Base-by-base conservation (phyloP, 2,329 filamentous ascomycete species). In the Cadophora sp. region DNA sequence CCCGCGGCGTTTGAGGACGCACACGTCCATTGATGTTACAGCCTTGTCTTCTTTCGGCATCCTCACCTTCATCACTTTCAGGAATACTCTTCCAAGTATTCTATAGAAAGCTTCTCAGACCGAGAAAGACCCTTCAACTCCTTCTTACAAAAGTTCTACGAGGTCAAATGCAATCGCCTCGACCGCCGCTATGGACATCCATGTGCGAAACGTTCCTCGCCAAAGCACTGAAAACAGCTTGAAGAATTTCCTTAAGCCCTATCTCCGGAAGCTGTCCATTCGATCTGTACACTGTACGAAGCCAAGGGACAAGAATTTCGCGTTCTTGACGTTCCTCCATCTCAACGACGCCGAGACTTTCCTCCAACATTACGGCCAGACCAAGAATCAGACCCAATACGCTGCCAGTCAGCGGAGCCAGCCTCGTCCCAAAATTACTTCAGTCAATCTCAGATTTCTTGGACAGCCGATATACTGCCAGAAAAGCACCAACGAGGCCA, bases 311-410 rank as follows among this genome's bases (percentile, higher is more conserved):
- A 83, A 81, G 65, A 68, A 70, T 5, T 80, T 79, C 70, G 86
- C 81, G 0, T 79, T 77, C 14, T 70, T 87, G 50, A 85, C 84
- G 0, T 80, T 87, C 26, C 79, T 83, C 1, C 77, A 80, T 64
- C 26, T 59, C 1, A 62, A 70, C 1, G 80, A 82, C 24, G 84
- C 78, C 0, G 67, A 79, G n/a, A 70, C 53, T 1, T 87, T 88
- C 71, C 75, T 87, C 6, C 62, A 71, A 0, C 34, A 67, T 3
- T 71, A 80, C 68, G 79, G 79, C 3, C 70, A 72, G 77, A 75
- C 12, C 43, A 61, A 60, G 4, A 40, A 40, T 14, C 22, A 27
- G 8, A 37, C 60, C 37, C 60, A 26, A 8, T 37, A 37, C 16
- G 12, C 16, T 14, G n/a, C 26, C 29, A 51, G n/a, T 4, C 55